Base-by-base conservation (phyloP, 768 basidiomycete species). In the Phaffia australis region DNA sequence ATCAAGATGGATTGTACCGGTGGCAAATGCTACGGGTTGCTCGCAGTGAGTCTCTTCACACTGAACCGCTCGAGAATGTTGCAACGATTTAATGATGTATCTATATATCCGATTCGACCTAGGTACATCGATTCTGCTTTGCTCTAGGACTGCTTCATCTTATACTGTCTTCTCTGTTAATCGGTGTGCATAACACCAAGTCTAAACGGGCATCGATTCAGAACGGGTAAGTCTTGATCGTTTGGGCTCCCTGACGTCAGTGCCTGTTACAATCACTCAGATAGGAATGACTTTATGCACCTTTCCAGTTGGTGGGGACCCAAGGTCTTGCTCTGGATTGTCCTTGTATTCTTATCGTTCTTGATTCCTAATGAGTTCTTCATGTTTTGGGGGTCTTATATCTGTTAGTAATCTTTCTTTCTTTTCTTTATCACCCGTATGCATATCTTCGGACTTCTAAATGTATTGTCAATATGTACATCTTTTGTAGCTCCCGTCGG, bases 321-420 rank as follows among this genome's bases (percentile, higher is more conserved):
- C 2, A 99, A 99, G 75, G 63, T 69, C 11, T 32, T 65, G 23
- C 56, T 65, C 1, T 99, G 93, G 89, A 74, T 95, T 47, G 72
- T 90, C 69, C 83, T 99, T 65, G 79, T 91, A 56, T 81, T 81
- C 69, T 77, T 87, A 27, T 86, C 88, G 0, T 99, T 98, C 81
- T 86, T 93, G 77, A 94, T 98, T 73, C 95, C 94, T 0, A 97
- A 97, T 76, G 87, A 83, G 56, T 92, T 93, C 83, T 98, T 98
- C 80, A 92, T 98, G 79, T 89, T 95, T 76, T 98, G 91, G 87
- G 93, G 92, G 46, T 91, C 93, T 71, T 94, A 95, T 73, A 70
- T 79, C 67, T 83, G 65, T 66, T 8, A 15, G 65, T 15, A 42
- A 32, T n/a, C 32, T 60, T 21, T 18, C 64, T 16, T 1, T 30